A percentile compares a stretch with the other conserved stretches of the same genome.
phyloP scores from a whole-genome alignment of 2,329 filamentous ascomycete species.

The Apiospora hydei region DNA sequence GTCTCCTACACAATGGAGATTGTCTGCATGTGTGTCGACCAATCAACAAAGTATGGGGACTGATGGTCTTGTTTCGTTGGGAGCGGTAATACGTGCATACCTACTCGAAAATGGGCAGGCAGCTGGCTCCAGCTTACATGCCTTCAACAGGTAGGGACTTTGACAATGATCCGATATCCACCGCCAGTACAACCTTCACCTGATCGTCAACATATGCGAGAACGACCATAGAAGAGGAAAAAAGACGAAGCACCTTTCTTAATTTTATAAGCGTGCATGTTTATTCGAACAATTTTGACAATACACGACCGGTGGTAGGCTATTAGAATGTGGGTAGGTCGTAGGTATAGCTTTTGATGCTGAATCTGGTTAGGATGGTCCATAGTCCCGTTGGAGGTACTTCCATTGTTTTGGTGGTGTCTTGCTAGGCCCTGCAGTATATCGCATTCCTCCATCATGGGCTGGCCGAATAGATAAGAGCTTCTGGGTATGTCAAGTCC shows the following conservation, averaged over 20 bases:
- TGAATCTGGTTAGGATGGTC: neutral
- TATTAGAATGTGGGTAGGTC: neutral
- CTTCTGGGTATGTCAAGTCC: neutral
- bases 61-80: neutral
- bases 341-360: neutral
- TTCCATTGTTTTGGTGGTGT: neutral
- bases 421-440: neutral
- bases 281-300: too few species aligned
- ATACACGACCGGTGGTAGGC: neutral
- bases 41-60: neutral
- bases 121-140: neutral
- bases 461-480: neutral
- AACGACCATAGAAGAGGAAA: too few species aligned
- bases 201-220: too few species aligned
- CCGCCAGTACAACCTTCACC: too few species aligned
- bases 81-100: neutral
- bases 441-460: neutral
- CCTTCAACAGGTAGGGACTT: too few species aligned
- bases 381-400: neutral
- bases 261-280: too few species aligned
- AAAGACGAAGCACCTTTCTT: too few species aligned
- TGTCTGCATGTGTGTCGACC: neutral
- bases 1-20: neutral
- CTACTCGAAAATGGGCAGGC: neutral
- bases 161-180: too few species aligned